phyloP scores from a whole-genome alignment of 371 early-diverging fungal species.

The Zopfochytrium polystomum region DNA sequence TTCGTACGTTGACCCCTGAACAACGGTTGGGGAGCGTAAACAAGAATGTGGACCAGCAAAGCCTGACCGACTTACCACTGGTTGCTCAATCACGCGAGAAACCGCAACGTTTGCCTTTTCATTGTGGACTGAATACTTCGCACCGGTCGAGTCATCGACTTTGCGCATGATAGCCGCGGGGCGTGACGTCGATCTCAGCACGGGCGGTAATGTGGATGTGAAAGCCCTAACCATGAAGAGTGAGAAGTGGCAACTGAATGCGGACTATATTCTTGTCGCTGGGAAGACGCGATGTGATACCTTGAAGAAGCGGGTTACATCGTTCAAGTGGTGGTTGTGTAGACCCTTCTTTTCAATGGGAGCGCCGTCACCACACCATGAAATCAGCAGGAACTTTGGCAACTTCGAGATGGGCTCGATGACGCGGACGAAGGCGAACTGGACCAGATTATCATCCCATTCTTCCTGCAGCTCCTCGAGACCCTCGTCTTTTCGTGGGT shows the following conservation, averaged over 20 bases:
- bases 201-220: slow-evolving; percentile 91
- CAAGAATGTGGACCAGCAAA: not conserved
- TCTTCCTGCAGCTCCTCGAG: slow-evolving; percentile 87
- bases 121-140: slow-evolving; percentile 83
- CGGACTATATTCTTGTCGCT: not conserved
- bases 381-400: slow-evolving; percentile 85
- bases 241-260: slow-evolving; percentile 5
- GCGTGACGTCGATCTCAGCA: slow-evolving; percentile 78
- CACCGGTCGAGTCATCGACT: slow-evolving; percentile 77
- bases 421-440: slow-evolving; percentile 83
- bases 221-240: slow-evolving; percentile 69
- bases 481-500: slow-evolving; percentile 55
- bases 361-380: slow-evolving; percentile 96
- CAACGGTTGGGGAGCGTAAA: not conserved
- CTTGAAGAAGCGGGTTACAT: slow-evolving; percentile 74
- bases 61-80: slow-evolving; percentile 16
- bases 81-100: slow-evolving; percentile 5
- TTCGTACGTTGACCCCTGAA: slow-evolving; percentile 23
- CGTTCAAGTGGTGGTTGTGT: slow-evolving; percentile 76
- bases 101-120: slow-evolving; percentile 23
- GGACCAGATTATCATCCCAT: slow-evolving; percentile 84
- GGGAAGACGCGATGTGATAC: slow-evolving; percentile 43
- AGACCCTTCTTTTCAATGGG: slow-evolving; percentile 87
- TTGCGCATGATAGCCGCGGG: slow-evolving; percentile 80
- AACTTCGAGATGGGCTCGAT: slow-evolving; percentile 83